Base-by-base conservation (phyloP, 495 filamentous ascomycete genomes). In the Penicillium manginii region DNA sequence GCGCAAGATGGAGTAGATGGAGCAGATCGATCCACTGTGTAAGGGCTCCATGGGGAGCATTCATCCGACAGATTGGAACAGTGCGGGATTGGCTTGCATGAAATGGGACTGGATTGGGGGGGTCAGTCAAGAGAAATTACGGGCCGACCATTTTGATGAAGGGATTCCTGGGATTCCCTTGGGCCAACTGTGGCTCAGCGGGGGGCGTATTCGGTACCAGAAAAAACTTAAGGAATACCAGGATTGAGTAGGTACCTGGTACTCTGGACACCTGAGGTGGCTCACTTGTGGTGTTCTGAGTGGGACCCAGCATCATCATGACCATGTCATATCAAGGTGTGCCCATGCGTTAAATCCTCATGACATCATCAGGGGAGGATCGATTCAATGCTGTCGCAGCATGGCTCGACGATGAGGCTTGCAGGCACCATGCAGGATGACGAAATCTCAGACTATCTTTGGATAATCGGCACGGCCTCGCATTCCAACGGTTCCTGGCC, bases 151-250 rank as follows among this genome's bases (percentile, higher is more conserved):
- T 4, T 43, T 17, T 18, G 40, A 43, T 43, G 40, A 43, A 43
- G 40, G 40, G 40, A 43, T 43, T 43, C 17, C 40, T 12, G 2
- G 15, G 18, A 39, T 53, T 17, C n/a, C 23, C 21, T 33, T 8
- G 40, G 15, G 4, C 14, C 17, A 17, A 17, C 17, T 3, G 55
- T 57, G 55, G 46, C 55, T 57, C 47, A 51, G 29, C 55, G 33
- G 49, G 47, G 18, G 45, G 15, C 9, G 32, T 33, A 18, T 37
- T 51, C 52, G 58, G 52, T 52, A 55, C 52, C 39, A 46, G 14
- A 15, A 19, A 55, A 56, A 15, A 15, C 33, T 15, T 42, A 45
- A 40, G 22, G 32, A 39, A 37, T 21, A 33, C 23, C 43, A 23
- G 45, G 54, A 31, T 26, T 49, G 31, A 19, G 15, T 18, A 9